phyloP scores from a whole-genome alignment of 2,329 filamentous ascomycete species.

The Cladosporium sp. region DNA sequence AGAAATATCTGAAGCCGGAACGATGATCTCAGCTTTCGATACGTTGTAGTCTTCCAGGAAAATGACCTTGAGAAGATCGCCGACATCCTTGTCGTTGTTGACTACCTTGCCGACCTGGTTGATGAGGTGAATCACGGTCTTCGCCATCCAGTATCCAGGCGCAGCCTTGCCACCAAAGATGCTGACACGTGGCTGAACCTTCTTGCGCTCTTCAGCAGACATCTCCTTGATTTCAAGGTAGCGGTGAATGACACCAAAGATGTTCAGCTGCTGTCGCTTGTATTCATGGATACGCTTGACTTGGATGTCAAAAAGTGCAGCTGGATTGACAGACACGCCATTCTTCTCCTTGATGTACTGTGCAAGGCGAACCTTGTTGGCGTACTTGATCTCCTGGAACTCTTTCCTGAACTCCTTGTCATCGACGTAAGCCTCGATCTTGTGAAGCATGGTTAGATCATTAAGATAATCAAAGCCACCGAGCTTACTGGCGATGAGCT shows the following conservation, averaged over 20 bases:
- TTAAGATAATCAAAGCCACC: conserved; percentile 82
- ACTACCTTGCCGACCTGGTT: conserved; percentile 86
- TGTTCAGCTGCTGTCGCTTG: conserved; percentile 98
- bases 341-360: conserved; percentile 83
- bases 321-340: conserved; percentile 77
- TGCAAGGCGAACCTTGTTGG: conserved; percentile 89
- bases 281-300: conserved; percentile 99
- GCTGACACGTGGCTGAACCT: conserved; percentile 78
- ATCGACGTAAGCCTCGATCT: conserved; percentile 76
- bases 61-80: conserved; percentile 91
- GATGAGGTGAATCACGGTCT: conserved; percentile 88
- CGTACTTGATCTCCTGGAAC: conserved; percentile 94
- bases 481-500: conserved; percentile 84
- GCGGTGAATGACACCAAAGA: conserved; percentile 93
- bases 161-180: conserved; percentile 98
- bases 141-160: conserved; percentile 99
- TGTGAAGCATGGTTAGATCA: conserved; percentile 79
- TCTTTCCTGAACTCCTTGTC: conserved; percentile 89
- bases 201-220: conserved; percentile 78
- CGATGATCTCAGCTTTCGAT: conserved; percentile 97
- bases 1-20: conserved; percentile 89
- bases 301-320: conserved; percentile 89
- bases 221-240: conserved; percentile 86
- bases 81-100: conserved; percentile 87
- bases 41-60: conserved; percentile 99